Percentiles rank a stretch among this genome's conserved stretches.
Conservation (phyloP, 371 early-diverging fungal genomes). For the Actinomortierella ambigua region DNA sequence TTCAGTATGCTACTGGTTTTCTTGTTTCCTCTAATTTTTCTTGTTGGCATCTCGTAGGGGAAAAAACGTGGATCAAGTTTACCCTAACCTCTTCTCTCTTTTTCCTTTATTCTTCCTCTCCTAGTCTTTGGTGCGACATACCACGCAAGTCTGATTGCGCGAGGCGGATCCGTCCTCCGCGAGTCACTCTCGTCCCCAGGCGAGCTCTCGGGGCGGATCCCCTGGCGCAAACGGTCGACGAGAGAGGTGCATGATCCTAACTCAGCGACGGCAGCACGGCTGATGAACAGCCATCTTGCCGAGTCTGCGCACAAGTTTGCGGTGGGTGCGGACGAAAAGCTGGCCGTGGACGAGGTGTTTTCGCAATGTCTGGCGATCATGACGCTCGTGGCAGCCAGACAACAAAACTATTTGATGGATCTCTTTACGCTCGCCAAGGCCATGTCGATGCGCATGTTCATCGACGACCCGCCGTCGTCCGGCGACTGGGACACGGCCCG, state of each 20-base stretch:
- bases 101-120: background rate
- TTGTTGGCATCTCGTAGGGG: background rate
- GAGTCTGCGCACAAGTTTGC: constrained; percentile 47
- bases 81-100: background rate
- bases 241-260: constrained; percentile 15
- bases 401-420: constrained; percentile 42
- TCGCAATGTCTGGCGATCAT: constrained; percentile 35
- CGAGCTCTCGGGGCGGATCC: constrained; percentile 33
- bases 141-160: constrained; percentile 40
- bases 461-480: constrained; percentile 46
- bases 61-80: no score
- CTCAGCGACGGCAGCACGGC: constrained; percentile 6
- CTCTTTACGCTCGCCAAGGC: constrained; percentile 49
- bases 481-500: constrained; percentile 29
- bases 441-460: constrained; percentile 60
- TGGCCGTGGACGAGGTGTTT: constrained; percentile 62
- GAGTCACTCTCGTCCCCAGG: constrained; percentile 42
- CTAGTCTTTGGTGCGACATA: constrained; percentile 42
- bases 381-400: constrained; percentile 28
- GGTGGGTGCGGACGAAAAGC: constrained; percentile 52
- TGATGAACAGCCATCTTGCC: constrained; percentile 11
- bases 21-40: constrained; percentile 10
- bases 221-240: constrained; percentile 44
- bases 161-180: constrained; percentile 39
- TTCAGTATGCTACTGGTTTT: constrained; percentile 41